Conservation (phyloP, 2,329 filamentous ascomycete species). For the Pseudogymnoascus sp. region DNA sequence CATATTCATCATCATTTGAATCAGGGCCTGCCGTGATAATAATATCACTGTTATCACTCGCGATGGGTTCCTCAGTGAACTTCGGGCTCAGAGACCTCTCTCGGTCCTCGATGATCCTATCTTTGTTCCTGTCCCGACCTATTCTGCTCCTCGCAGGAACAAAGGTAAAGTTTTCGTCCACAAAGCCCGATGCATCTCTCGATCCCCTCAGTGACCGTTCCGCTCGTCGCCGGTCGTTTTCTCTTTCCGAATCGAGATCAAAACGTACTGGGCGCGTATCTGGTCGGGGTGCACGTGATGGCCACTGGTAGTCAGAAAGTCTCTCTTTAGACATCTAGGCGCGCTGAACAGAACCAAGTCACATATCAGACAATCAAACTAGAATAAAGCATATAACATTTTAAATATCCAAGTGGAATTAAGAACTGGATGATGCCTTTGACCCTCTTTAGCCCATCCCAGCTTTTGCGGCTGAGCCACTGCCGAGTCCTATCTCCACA, state of each 20-base stretch:
- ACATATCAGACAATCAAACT: neutral
- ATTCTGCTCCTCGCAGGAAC: neutral
- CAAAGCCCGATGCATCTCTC: neutral
- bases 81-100: slow-evolving; percentile 1
- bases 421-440: neutral
- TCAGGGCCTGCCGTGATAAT: slow-evolving; percentile 4
- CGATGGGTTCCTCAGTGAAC: neutral
- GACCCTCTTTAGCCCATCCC: neutral
- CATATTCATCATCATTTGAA: slow-evolving; percentile 7
- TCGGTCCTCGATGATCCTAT: neutral
- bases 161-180: neutral
- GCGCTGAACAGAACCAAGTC: neutral
- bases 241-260: slow-evolving; percentile 4
- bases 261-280: slow-evolving; percentile 6
- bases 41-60: slow-evolving; percentile 8
- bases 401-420: neutral
- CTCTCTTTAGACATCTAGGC: neutral
- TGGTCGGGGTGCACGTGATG: neutral
- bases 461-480: slow-evolving; percentile 1
- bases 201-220: slow-evolving; percentile 2
- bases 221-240: neutral
- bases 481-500: slow-evolving; percentile 3
- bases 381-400: neutral
- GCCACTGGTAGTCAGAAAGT: neutral
- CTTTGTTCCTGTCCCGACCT: neutral